Evolutionary conservation across 179 eudicot species (phyloP).

Genomic region (Gypsophila paniculata): DNA sequence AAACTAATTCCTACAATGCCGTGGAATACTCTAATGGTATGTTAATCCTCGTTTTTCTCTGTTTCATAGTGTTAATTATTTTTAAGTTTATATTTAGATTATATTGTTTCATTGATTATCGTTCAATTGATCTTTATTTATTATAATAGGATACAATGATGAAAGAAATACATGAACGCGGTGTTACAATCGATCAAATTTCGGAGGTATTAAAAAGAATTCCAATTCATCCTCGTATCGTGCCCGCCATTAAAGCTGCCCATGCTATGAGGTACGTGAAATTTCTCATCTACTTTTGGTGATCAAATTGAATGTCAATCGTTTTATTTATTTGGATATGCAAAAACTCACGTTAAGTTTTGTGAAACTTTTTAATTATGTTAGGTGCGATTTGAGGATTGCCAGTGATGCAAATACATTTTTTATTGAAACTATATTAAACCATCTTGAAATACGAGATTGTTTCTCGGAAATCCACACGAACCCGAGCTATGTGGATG

Average conservation of each 20-base stretch:
- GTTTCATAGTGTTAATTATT: too few relatives aligned
- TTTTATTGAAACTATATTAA: conserved; percentile 63
- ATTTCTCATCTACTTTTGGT: not conserved
- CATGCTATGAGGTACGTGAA: conserved; percentile 60
- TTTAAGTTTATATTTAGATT: too few relatives aligned
- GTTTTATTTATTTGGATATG: not conserved
- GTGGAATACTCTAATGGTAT: too few relatives aligned
- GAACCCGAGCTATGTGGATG: conserved; percentile 61
- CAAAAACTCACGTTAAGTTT: not conserved
- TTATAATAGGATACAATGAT: too few relatives aligned
- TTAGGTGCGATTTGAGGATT: too few relatives aligned
- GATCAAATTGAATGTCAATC: too few relatives aligned
- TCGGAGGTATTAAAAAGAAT: conserved; percentile 42
- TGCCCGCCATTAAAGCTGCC: conserved; percentile 64
- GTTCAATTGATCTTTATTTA: not conserved
- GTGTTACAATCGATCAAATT: conserved; percentile 52
- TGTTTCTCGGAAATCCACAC: conserved; percentile 68
- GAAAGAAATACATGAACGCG: too few relatives aligned
- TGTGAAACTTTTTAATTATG: not conserved
- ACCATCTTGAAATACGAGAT: conserved; percentile 46
- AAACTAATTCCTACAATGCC: too few relatives aligned
- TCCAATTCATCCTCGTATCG: conserved; percentile 70
- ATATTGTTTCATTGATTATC: not conserved
- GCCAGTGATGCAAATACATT: conserved; percentile 71
- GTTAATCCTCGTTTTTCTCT: too few relatives aligned